Conservation (phyloP, 108 stramenopile species). For the Cyclotella kingstonii region DNA sequence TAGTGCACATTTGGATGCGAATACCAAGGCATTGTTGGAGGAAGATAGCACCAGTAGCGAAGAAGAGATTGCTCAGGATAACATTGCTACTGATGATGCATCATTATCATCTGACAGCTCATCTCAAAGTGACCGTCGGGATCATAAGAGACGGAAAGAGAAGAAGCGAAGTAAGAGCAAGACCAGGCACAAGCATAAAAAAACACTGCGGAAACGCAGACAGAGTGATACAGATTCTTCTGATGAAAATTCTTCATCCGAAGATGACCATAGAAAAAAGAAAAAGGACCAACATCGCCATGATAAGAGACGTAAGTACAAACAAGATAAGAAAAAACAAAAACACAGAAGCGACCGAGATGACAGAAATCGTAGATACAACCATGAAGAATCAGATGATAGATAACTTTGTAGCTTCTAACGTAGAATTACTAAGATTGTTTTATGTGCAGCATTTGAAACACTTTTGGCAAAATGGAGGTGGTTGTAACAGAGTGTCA, state of each 20-base stretch:
- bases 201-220: conserved; percentile 34
- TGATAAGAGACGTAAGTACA: conserved; percentile 19
- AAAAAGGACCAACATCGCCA: conserved; percentile 23
- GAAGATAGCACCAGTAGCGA: conserved; percentile 76
- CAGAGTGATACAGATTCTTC: conserved; percentile 21
- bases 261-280: conserved; percentile 21
- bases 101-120: conserved; percentile 18
- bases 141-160: conserved; percentile 30
- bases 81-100: conserved; percentile 2
- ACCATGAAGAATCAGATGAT: conserved; percentile 33
- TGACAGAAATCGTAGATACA: conserved; percentile 19
- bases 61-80: conserved; percentile 70
- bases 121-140: conserved; percentile 28
- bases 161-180: conserved; percentile 39
- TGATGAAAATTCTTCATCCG: conserved; percentile 30
- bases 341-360: conserved; percentile 14
- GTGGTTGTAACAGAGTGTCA: no score
- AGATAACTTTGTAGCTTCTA: no score
- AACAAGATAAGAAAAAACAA: conserved; percentile 21
- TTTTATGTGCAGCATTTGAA: no score
- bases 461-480: no score
- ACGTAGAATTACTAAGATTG: no score
- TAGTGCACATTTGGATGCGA: conserved; percentile 28
- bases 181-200: conserved; percentile 23
- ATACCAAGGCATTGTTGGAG: conserved; percentile 40